Base-by-base conservation (phyloP, 306 rosid genomes). In the Biancaea sappan region DNA sequence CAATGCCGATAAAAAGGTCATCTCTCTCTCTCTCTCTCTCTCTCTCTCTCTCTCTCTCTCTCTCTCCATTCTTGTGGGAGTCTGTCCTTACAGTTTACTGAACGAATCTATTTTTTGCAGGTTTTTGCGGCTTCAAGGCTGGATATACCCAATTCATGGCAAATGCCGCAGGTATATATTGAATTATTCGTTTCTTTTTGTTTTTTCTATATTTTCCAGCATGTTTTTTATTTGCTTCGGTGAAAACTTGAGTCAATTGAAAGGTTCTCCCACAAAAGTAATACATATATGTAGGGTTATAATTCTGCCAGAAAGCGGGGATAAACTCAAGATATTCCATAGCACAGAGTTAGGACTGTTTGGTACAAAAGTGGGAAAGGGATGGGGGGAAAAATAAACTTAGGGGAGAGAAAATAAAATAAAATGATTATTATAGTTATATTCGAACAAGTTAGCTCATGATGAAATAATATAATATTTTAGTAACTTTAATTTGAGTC, bases 111-210 rank as follows among this genome's bases (percentile, higher is more conserved):
- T 7, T 61, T 46, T 62, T 16, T 64, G 48, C 54, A 83, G 87
- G 25, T 83, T 40, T 91, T 94, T 64, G 80, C 89, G 28, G 97
- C 97, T 80, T 86, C 97, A 11, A 84, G 98, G 82, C 77, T 94
- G 19, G 94, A 89, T 79, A 61, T 81, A 69, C 97, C 97, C 25
- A 35, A 71, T 83, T 60, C 92, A 37, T 91, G 98, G 98, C 96
- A 94, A 89, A 94, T 94, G 98, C 97, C 98, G 0, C 96, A 94
- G 93, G 98, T 92, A 32, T 77, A 51, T 46, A 14, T 71, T 12
- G 2, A 10, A 6, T 63, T 56, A 13, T 52, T 69, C 15, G 38
- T 37, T 9, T 44, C 51, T 46, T 44, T 47, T 46, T 32, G 1
- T 1, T 37, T 37, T 4, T 41, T 41, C 2, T 3, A 8, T 22